Evolutionary conservation across 148 eudicot genomes (phyloP).

Genomic region (Rhododendron ovatum): DNA sequence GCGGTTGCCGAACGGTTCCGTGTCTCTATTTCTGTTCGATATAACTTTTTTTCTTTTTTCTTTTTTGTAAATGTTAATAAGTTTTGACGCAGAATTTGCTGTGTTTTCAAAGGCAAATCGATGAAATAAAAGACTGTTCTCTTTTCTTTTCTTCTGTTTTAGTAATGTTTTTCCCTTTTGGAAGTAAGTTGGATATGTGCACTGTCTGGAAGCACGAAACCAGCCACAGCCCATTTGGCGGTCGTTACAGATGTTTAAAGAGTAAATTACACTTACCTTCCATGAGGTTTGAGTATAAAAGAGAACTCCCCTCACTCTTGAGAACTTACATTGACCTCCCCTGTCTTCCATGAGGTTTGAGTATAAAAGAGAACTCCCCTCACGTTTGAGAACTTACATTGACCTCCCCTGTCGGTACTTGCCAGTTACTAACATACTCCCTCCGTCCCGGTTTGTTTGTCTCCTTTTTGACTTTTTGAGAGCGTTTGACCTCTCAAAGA

Average conservation of each 20-base stretch:
- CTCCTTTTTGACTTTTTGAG: too few species aligned
- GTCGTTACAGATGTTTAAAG: too few species aligned
- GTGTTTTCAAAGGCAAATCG: not conserved
- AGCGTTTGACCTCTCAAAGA: too few species aligned
- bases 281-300: not conserved
- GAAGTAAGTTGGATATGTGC: not conserved
- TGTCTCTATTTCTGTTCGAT: not conserved
- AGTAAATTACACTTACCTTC: not conserved
- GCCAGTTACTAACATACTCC: not conserved
- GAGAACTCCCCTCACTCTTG: not conserved
- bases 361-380: not conserved
- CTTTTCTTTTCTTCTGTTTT: not conserved
- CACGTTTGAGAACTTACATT: not conserved
- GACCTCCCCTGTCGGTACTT: not conserved
- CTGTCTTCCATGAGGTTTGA: too few species aligned
- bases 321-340: not conserved
- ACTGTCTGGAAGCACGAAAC: too few species aligned
- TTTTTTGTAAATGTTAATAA: not conserved
- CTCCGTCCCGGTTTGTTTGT: too few species aligned
- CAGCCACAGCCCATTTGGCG: too few species aligned
- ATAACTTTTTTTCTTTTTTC: not conserved
- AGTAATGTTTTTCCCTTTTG: not conserved
- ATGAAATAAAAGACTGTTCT: not conserved
- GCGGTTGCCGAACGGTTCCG: not conserved
- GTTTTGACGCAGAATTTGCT: not conserved